These are phyloP conservation scores for Cinnamomum chago DNA, from an alignment of 164 flowering plant species.

Conservation along the genomic window DNA sequence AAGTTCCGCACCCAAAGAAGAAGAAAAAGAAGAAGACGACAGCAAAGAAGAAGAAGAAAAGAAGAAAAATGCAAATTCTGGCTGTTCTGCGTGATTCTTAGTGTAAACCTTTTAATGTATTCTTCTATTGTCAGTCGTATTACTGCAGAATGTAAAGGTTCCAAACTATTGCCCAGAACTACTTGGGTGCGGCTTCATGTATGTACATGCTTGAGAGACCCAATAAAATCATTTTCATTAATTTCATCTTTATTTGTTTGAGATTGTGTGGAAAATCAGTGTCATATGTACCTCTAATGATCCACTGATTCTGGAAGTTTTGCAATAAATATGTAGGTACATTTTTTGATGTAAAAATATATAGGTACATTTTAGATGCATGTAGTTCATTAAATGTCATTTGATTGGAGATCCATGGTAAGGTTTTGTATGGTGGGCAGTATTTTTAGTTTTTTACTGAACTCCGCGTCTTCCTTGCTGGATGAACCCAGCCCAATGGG, in stretches of 20 bases:
- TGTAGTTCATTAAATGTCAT: no score
- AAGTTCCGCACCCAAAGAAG: no score
- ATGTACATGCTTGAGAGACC: neutral
- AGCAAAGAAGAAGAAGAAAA: no score
- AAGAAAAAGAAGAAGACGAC: no score
- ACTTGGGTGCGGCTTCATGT: neutral
- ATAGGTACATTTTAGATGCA: no score
- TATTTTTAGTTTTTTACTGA: no score
- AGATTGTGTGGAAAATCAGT: neutral
- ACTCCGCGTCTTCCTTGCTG: no score
- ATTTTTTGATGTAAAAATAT: no score
- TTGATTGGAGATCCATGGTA: no score
- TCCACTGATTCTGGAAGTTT: neutral
- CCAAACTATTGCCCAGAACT: neutral
- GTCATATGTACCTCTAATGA: neutral
- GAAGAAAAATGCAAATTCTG: neutral
- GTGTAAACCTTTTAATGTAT: neutral
- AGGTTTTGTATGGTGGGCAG: no score
- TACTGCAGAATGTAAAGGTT: neutral
- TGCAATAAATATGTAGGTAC: no score
- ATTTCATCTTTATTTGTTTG: neutral
- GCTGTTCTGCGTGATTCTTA: neutral
- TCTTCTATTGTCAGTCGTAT: neutral
- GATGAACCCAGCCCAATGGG: no score
- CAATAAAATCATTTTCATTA: neutral